These are phyloP conservation scores for Acer negundo DNA, from an alignment of 345 rosid species.

Conservation along the genomic window DNA sequence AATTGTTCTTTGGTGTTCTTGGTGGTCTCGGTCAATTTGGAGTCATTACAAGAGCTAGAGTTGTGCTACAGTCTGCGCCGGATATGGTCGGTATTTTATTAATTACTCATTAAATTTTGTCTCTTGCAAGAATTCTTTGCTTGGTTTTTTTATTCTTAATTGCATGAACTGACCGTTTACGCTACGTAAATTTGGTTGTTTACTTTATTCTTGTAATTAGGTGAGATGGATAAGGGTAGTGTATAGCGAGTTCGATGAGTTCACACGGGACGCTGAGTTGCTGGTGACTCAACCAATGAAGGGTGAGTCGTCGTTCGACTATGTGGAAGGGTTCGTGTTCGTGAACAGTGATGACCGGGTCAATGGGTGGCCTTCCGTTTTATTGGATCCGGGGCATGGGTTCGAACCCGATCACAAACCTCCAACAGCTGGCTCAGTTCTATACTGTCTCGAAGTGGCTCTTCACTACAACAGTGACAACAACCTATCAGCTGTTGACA, in stretches of 20 bases:
- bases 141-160: neutral
- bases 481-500: conserved; percentile 46
- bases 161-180: conserved; percentile 34
- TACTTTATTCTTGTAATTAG: conserved; percentile 40
- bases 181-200: conserved; percentile 24
- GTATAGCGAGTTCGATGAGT: conserved; percentile 70
- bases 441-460: conserved; percentile 84
- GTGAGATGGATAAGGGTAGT: conserved; percentile 94
- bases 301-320: conserved; percentile 68
- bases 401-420: conserved; percentile 53
- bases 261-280: conserved; percentile 74
- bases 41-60: conserved; percentile 78
- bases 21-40: conserved; percentile 98
- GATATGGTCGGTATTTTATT: conserved; percentile 55
- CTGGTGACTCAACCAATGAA: conserved; percentile 59
- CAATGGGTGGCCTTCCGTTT: conserved; percentile 87
- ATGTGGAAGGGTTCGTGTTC: conserved; percentile 89
- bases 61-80: conserved; percentile 73
- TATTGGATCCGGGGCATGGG: conserved; percentile 40
- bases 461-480: conserved; percentile 58
- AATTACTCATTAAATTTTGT: neutral
- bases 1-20: conserved; percentile 69
- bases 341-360: conserved; percentile 78
- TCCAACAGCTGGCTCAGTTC: conserved; percentile 62
- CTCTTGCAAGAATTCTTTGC: neutral